Conservation (phyloP, 805 yeast species). For the Phaffomyces thermotolerans region DNA sequence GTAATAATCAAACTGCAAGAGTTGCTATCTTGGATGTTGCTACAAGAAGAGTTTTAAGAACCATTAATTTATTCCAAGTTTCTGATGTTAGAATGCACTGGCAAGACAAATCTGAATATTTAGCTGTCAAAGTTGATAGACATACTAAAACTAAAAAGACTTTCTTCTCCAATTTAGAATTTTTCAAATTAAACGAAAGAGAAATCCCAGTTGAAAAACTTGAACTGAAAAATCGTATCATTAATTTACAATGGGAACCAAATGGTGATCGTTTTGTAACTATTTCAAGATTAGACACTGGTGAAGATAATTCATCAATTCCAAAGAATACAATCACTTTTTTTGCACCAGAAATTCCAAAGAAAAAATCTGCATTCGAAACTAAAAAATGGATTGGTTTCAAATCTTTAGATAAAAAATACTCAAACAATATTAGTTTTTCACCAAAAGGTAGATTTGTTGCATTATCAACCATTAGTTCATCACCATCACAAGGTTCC, state of each 20-base stretch:
- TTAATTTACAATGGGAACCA: conserved; percentile 95
- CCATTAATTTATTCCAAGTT: conserved; percentile 92
- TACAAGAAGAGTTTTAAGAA: conserved; percentile 73
- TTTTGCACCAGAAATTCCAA: conserved; percentile 67
- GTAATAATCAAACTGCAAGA: conserved; percentile 86
- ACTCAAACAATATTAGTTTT: conserved; percentile 72
- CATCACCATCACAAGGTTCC: conserved; percentile 46
- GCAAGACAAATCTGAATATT: conserved; percentile 79
- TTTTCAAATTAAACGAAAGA: conserved; percentile 79
- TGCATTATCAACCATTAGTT: conserved; percentile 38
- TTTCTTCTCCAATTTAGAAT: conserved; percentile 82
- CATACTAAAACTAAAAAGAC: conserved; percentile 95
- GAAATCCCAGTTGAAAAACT: conserved; percentile 92
- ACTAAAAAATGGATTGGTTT: conserved; percentile 51
- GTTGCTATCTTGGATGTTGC: conserved; percentile 88
- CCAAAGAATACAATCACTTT: conserved; percentile 63
- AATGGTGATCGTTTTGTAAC: conserved; percentile 78
- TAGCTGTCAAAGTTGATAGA: conserved; percentile 94
- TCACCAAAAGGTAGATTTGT: conserved; percentile 91
- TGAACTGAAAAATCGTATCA: conserved; percentile 83
- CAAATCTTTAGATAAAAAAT: conserved; percentile 52
- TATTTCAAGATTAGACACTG: conserved; percentile 53
- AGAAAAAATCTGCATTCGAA: conserved; percentile 36
- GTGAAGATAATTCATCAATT: conserved; percentile 50
- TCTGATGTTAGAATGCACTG: conserved; percentile 85